Base-by-base conservation (phyloP, 768 basidiomycete genomes). In the Lactarius quietus region DNA sequence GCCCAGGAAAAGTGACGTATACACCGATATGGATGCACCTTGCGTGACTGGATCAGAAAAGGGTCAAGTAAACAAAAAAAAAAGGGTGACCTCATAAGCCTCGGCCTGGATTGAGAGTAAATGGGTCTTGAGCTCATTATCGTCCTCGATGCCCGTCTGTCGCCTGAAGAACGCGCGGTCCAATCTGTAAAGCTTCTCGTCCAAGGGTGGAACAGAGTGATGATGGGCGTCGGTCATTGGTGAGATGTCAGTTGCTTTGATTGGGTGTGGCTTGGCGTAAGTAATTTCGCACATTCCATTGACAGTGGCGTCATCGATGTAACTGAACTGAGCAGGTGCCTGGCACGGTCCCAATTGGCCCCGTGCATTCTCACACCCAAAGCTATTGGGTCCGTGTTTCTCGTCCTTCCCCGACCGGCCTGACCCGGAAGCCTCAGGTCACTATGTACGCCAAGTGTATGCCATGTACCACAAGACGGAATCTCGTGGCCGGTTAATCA, bases 1-100 rank as follows among this genome's bases (percentile, higher is more conserved):
- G 68, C 57, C 62, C 74, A 75, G 3, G 53, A 55, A 58, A 74
- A 73, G 12, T 58, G 43, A 4, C 71, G 69, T 58, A 77, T 76
- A 56, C 76, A 77, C 3, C 72, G 72, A 61, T 75, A 77, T 1
- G 76, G 73, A 58, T 72, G 61, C 23, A 74, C 66, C 76, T 75
- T 23, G 35, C 26, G 20, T 35, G 26, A 23, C 31, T 31, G 8
- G 33, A 33, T 33, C 31, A 33, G 29, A 33, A 31, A 53, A 9
- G 18, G 31, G 29, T 18, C 10, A n/a, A 10, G 53, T 4, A 28
- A 51, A 33, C 9, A 0, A 36, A 38, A 45, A 41, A 33, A 62
- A 26, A n/a, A 33, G 14, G 33, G 71, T 0, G 39, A 77, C 77
- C 56, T 55, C 52, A 54, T 74, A 78, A 9, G 74, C 75, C 43